Evolutionary conservation across 2,329 filamentous ascomycete genomes (phyloP).

Genomic region (Xylariaceae sp.): DNA sequence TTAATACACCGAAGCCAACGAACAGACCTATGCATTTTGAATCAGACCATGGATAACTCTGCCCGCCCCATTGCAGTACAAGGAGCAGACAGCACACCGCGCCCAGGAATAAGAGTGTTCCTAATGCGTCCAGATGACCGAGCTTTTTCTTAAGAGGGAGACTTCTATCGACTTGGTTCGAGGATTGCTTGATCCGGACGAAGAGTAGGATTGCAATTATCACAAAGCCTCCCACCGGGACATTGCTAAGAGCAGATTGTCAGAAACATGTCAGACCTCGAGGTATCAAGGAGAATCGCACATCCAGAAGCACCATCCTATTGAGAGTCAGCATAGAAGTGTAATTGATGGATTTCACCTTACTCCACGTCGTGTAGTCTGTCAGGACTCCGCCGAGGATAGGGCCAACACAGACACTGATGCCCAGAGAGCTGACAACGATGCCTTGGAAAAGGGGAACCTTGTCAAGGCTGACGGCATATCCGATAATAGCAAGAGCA

Average conservation of each 20-base stretch:
- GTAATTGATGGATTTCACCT: not conserved
- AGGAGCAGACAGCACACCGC: conserved; percentile 45
- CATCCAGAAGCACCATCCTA: conserved; percentile 24
- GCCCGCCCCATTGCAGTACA: conserved; percentile 46
- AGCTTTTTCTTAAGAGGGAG: conserved; percentile 10
- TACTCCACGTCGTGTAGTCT: conserved; percentile 21
- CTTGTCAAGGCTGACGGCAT: conserved; percentile 43
- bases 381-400: conserved; percentile 27
- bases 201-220: conserved; percentile 5
- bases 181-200: not conserved
- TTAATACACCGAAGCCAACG: conserved; percentile 4
- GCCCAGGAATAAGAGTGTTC: conserved; percentile 17
- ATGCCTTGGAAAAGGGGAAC: conserved; percentile 45
- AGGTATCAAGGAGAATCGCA: not conserved
- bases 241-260: conserved; percentile 10
- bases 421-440: conserved; percentile 45
- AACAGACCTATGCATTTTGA: conserved; percentile 11
- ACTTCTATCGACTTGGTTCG: not conserved
- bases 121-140: conserved; percentile 16
- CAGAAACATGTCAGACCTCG: not conserved
- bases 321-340: not conserved
- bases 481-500: conserved; percentile 35
- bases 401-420: conserved; percentile 37
- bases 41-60: conserved; percentile 34
- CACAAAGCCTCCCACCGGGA: conserved; percentile 7